Percentiles rank a stretch among this genome's conserved stretches.
These are phyloP conservation scores for Mycena albidolilacea DNA, from an alignment of 768 basidiomycete genomes.

Conservation along the genomic window DNA sequence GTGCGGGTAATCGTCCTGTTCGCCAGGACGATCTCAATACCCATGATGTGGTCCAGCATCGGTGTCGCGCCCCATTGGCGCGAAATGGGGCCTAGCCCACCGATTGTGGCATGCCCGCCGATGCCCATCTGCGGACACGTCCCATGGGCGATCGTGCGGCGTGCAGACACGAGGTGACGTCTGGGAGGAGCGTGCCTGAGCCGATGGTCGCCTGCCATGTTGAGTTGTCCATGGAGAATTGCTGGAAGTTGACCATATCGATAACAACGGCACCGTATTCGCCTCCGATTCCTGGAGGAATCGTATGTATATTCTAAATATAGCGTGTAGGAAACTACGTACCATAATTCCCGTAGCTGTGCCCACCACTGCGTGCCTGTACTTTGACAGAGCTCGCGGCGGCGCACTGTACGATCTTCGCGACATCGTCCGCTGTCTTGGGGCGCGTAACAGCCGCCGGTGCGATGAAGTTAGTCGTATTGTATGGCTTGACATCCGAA, in stretches of 20 bases:
- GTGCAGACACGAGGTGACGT: constrained; percentile 41
- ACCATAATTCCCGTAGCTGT: constrained; percentile 39
- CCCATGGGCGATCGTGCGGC: constrained; percentile 46
- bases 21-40: constrained; percentile 44
- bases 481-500: constrained; percentile 36
- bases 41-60: constrained; percentile 48
- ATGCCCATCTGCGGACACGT: constrained; percentile 49
- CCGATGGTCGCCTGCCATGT: constrained; percentile 46
- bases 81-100: constrained; percentile 42
- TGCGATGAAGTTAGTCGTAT: constrained; percentile 32
- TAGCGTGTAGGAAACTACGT: not conserved
- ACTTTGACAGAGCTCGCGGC: constrained; percentile 40
- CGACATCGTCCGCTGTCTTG: constrained; percentile 32
- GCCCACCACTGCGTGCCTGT: constrained; percentile 37
- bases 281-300: constrained; percentile 43
- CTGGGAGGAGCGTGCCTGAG: constrained; percentile 43
- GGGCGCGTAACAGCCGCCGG: constrained; percentile 45
- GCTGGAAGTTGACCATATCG: constrained; percentile 45
- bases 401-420: constrained; percentile 41
- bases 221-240: constrained; percentile 45
- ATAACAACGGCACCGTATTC: constrained; percentile 48
- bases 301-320: not conserved
- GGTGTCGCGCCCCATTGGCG: constrained; percentile 44
- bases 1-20: constrained; percentile 42
- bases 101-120: constrained; percentile 44